Conservation (phyloP, 805 yeast species). For the Wickerhamiella spandovensis region DNA sequence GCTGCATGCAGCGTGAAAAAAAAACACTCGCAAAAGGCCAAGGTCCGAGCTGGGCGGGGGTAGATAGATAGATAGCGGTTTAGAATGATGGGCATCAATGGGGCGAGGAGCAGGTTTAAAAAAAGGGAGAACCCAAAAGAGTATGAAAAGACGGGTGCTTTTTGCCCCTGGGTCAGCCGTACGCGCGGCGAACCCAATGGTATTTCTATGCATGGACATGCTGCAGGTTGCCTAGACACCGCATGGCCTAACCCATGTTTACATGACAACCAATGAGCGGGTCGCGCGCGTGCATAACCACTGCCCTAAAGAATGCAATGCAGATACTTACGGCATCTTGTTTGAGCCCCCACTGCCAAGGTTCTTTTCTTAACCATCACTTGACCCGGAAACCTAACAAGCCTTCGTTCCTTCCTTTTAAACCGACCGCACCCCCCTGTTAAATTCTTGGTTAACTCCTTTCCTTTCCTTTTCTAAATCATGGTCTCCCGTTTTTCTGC, state of each 20-base stretch:
- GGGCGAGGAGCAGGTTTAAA: no score
- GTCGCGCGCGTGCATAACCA: not conserved
- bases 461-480: conserved; percentile 12
- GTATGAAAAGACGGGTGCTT: no score
- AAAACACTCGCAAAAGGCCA: not conserved
- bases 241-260: not conserved
- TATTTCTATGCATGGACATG: not conserved
- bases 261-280: not conserved
- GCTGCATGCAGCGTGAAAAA: not conserved
- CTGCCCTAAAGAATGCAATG: not conserved
- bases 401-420: conserved; percentile 10
- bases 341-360: not conserved
- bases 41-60: not conserved
- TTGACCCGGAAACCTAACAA: not conserved
- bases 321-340: not conserved
- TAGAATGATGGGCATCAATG: no score
- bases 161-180: not conserved
- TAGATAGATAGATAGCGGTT: no score
- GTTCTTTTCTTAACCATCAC: not conserved
- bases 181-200: not conserved
- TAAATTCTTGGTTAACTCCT: conserved; percentile 9
- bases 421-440: not conserved
- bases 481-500: conserved; percentile 7
- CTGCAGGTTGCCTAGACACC: not conserved
- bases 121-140: no score